phyloP scores from a whole-genome alignment of 192 early-diverging fungal genomes.

The Martensiomyces pterosporus region DNA sequence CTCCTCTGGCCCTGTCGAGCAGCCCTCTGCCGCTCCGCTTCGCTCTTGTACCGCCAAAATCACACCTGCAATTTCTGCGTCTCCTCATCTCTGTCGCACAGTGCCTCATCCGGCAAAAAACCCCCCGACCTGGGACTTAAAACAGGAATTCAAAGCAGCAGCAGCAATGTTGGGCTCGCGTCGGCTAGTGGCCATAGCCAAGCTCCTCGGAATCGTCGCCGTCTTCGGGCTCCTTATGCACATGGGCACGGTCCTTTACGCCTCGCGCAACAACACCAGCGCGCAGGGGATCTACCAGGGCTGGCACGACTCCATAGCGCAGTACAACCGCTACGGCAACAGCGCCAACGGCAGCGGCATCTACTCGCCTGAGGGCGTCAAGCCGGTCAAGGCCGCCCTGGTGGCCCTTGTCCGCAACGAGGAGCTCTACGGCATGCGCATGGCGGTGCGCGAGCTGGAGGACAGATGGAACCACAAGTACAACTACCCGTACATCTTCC shows the following conservation, averaged over 20 bases:
- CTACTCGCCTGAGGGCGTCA: constrained; percentile 19
- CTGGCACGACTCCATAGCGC: constrained; percentile 25
- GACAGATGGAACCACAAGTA: constrained; percentile 58
- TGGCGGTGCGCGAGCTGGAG: constrained; percentile 48
- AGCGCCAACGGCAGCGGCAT: not conserved
- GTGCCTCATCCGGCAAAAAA: too few species aligned
- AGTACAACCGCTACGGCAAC: constrained; percentile 14
- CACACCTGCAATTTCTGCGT: too few species aligned
- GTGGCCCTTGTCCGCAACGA: constrained; percentile 54
- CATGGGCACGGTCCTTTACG: constrained; percentile 19
- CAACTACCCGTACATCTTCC: constrained; percentile 64
- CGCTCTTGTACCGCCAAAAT: too few species aligned
- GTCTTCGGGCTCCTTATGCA: constrained; percentile 33
- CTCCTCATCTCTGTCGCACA: too few species aligned
- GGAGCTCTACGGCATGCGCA: constrained; percentile 48
- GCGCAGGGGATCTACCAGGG: constrained; percentile 21
- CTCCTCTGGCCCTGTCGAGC: too few species aligned
- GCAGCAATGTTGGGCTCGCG: constrained; percentile 40
- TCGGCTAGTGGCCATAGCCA: constrained; percentile 17
- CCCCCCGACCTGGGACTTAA: too few species aligned
- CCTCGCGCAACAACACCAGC: constrained; percentile 32
- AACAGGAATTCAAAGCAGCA: too few species aligned
- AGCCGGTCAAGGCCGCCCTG: constrained; percentile 41
- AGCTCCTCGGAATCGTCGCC: constrained; percentile 29
- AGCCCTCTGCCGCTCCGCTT: too few species aligned